Conservation (phyloP, 2,329 filamentous ascomycete genomes). For the Fusarium buxicola region DNA sequence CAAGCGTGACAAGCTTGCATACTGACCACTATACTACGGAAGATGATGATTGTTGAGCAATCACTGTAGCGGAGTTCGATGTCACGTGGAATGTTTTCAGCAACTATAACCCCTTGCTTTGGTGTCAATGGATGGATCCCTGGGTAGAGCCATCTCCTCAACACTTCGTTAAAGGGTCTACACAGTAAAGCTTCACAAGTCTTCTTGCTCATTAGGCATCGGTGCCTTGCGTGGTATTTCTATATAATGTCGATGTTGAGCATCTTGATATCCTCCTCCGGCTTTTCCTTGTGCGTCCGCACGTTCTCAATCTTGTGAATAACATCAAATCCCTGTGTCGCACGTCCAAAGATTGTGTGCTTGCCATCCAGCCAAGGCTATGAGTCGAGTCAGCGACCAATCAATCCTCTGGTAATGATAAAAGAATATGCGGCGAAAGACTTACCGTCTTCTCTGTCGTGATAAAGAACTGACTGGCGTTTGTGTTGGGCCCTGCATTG, state of each 20-base stretch:
- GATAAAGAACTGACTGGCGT: constrained; percentile 98
- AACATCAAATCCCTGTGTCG: constrained; percentile 90
- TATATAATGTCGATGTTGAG: constrained; percentile 80
- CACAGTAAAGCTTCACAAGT: no score
- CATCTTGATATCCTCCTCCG: constrained; percentile 97
- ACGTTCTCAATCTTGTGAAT: constrained; percentile 95
- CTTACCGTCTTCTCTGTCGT: constrained; percentile 93
- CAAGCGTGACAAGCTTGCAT: constrained; percentile 38
- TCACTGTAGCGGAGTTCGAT: constrained; percentile 19
- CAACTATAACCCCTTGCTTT: not conserved
- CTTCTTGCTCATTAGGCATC: no score
- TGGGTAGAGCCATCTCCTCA: no score
- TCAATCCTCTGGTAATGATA: not conserved
- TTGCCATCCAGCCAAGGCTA: constrained; percentile 94
- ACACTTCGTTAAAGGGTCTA: no score
- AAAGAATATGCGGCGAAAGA: constrained; percentile 30
- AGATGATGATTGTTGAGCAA: constrained; percentile 17
- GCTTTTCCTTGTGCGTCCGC: constrained; percentile 89
- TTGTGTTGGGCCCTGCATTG: constrained; percentile 94
- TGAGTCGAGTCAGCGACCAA: constrained; percentile 42
- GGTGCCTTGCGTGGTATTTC: constrained; percentile 6
- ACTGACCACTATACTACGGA: constrained; percentile 39
- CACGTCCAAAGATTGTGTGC: constrained; percentile 95
- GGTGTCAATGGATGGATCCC: no score
- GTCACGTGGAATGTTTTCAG: not conserved